Conservation (phyloP, 257 asterid genomes). For the Forsythia viridissima region DNA sequence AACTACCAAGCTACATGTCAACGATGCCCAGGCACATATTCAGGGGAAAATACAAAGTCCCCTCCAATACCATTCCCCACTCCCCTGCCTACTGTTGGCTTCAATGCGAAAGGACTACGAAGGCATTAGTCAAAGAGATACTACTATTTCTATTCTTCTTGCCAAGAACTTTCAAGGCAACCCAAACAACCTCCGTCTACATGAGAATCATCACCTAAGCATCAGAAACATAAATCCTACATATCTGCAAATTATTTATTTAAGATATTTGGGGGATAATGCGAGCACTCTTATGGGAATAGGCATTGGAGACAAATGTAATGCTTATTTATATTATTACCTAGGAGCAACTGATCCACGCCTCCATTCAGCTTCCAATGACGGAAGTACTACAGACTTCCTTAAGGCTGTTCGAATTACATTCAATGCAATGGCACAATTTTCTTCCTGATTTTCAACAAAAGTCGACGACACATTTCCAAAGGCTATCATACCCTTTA, state of each 20-base stretch:
- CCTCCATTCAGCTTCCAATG: constrained; percentile 95
- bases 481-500: constrained; percentile 78
- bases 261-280: background rate
- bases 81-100: background rate
- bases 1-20: background rate
- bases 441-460: constrained; percentile 68
- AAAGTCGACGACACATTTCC: constrained; percentile 72
- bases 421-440: constrained; percentile 72
- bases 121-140: background rate
- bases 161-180: background rate
- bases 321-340: constrained; percentile 40
- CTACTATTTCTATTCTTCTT: background rate
- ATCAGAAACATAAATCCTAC: background rate
- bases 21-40: background rate
- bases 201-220: background rate
- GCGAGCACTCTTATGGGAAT: background rate
- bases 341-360: constrained; percentile 92
- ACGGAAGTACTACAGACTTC: constrained; percentile 77
- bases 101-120: background rate
- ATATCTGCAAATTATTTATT: background rate
- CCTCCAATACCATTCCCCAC: background rate
- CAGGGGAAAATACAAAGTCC: background rate
- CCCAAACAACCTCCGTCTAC: background rate
- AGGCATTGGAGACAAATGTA: constrained; percentile 20
- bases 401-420: constrained; percentile 71